These are phyloP conservation scores for Hypoxylon sp. DNA, from an alignment of 2,329 filamentous ascomycete species.

Conservation along the genomic window DNA sequence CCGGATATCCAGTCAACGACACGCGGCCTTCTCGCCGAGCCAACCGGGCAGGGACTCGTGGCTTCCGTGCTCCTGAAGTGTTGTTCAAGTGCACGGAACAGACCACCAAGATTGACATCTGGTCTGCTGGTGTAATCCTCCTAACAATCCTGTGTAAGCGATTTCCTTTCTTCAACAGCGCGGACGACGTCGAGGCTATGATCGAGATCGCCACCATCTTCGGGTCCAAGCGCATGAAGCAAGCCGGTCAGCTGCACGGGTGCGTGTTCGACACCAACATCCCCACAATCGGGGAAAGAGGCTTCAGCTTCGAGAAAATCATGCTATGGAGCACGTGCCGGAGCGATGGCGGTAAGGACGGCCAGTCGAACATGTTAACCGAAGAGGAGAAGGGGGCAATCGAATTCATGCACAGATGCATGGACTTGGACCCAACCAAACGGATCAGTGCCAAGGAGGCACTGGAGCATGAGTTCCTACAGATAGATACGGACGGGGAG, in stretches of 20 bases:
- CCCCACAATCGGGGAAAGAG: constrained; percentile 84
- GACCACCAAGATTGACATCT: constrained; percentile 92
- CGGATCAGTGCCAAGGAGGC: constrained; percentile 80
- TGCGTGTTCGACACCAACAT: constrained; percentile 93
- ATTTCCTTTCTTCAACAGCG: constrained; percentile 98
- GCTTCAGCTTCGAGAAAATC: constrained; percentile 91
- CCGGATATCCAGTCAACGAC: constrained; percentile 88
- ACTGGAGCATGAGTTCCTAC: constrained; percentile 74
- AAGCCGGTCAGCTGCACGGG: constrained; percentile 83
- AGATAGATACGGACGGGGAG: constrained; percentile 44
- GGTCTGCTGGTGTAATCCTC: constrained; percentile 96
- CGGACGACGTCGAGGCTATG: constrained; percentile 97
- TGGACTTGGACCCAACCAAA: constrained; percentile 78
- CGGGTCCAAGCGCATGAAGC: constrained; percentile 82
- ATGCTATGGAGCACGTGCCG: constrained; percentile 93
- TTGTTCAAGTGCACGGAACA: constrained; percentile 97
- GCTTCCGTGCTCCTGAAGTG: constrained; percentile 95
- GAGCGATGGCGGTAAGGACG: constrained; percentile 64
- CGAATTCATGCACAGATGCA: constrained; percentile 73
- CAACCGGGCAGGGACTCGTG: constrained; percentile 92
- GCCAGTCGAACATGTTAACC: constrained; percentile 60
- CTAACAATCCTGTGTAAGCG: constrained; percentile 91
- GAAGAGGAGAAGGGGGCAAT: constrained; percentile 77
- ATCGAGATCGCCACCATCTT: constrained; percentile 98
- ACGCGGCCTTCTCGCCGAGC: constrained; percentile 86